Percentiles rank a stretch among this genome's conserved stretches.
phyloP scores from a whole-genome alignment of 139 green algal species.

The Choricystis sp. region DNA sequence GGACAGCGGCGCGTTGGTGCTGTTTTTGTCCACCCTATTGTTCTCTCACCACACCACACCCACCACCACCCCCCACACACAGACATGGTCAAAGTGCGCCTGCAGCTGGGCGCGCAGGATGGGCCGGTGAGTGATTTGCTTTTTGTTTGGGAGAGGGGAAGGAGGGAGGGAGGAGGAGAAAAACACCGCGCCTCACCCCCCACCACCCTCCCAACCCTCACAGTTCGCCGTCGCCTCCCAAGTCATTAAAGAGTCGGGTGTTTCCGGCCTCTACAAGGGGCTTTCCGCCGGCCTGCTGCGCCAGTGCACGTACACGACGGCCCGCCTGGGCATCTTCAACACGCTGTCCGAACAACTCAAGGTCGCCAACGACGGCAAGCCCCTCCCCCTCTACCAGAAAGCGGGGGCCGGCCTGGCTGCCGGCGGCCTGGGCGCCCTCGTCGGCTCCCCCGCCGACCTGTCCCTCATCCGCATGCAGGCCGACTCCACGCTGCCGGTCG shows the following conservation, averaged over 20 bases:
- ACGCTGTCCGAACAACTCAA: constrained; percentile 37
- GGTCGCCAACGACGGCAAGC: constrained; percentile 41
- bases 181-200: background rate
- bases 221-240: constrained; percentile 50
- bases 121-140: constrained; percentile 63
- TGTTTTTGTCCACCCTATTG: background rate
- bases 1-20: too few species aligned
- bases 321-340: constrained; percentile 85
- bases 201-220: background rate
- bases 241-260: constrained; percentile 45
- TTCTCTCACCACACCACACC: background rate
- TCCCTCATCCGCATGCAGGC: constrained; percentile 94
- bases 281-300: constrained; percentile 87
- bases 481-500: constrained; percentile 75
- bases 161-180: background rate
- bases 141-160: background rate
- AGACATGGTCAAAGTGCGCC: constrained; percentile 94
- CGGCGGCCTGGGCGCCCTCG: constrained; percentile 79
- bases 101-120: constrained; percentile 85
- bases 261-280: constrained; percentile 80
- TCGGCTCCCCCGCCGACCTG: constrained; percentile 91
- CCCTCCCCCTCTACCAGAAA: constrained; percentile 73
- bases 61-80: constrained; percentile 49
- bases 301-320: constrained; percentile 97
- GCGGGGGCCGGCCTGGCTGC: constrained; percentile 70